Evolutionary conservation across 805 yeast genomes (phyloP).

Genomic region (Candida xyloterini): DNA sequence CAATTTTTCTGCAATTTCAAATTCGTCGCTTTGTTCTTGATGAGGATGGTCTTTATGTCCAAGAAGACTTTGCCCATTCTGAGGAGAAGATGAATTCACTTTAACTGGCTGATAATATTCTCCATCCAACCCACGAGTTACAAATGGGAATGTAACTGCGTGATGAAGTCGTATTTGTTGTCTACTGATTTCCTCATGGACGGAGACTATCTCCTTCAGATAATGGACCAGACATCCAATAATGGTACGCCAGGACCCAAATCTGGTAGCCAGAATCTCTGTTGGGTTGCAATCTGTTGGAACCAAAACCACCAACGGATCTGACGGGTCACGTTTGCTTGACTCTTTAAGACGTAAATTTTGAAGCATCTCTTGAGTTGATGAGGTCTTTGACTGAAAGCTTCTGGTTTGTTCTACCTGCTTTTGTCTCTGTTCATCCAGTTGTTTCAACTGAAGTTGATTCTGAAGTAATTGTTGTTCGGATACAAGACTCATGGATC

Average conservation of each 20-base stretch:
- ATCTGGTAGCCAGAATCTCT: conserved; percentile 78
- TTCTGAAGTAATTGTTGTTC: conserved; percentile 45
- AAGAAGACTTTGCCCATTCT: conserved; percentile 5
- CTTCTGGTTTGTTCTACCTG: conserved; percentile 45
- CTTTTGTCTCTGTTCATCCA: conserved; percentile 41
- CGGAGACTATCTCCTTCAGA: conserved; percentile 73
- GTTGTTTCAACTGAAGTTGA: conserved; percentile 43
- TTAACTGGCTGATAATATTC: conserved; percentile 38
- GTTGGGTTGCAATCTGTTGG: conserved; percentile 76
- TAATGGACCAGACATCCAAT: conserved; percentile 73
- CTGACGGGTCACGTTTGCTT: conserved; percentile 40
- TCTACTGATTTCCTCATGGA: conserved; percentile 84
- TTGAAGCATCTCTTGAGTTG: conserved; percentile 29
- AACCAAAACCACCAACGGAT: conserved; percentile 46
- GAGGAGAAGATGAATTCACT: conserved; percentile 17
- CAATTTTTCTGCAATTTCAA: conserved; percentile 40
- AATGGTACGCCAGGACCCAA: conserved; percentile 81
- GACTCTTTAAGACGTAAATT: conserved; percentile 21
- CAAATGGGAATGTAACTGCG: conserved; percentile 59
- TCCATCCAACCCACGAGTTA: conserved; percentile 42
- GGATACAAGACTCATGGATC: conserved; percentile 35
- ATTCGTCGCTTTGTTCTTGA: conserved; percentile 31
- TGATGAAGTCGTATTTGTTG: conserved; percentile 80
- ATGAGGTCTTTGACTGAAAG: conserved; percentile 32
- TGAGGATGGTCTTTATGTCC: conserved; percentile 20